Conservation (phyloP, 2,329 filamentous ascomycete genomes). For the Fusarium hainanense region DNA sequence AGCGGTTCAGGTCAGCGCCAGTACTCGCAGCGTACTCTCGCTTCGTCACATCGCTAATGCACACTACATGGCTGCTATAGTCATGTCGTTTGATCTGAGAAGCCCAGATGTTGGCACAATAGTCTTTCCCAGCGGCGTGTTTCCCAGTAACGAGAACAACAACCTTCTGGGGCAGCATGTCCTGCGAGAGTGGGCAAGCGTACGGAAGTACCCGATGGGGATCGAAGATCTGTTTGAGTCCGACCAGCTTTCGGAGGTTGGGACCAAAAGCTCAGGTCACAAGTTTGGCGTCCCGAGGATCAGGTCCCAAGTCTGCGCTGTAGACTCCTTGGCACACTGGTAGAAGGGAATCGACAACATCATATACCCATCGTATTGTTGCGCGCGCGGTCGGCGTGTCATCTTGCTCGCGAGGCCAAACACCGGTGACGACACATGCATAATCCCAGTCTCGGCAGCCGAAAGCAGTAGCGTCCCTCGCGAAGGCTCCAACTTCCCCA, state of each 20-base stretch:
- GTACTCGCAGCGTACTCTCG: constrained; percentile 63
- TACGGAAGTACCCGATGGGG: constrained; percentile 64
- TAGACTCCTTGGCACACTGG: constrained; percentile 65
- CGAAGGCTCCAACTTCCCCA: constrained; percentile 59
- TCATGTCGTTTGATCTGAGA: constrained; percentile 50
- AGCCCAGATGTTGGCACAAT: constrained; percentile 65
- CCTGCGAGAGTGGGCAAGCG: constrained; percentile 63
- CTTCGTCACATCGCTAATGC: constrained; percentile 59
- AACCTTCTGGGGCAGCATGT: constrained; percentile 54
- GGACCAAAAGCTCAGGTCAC: constrained; percentile 67
- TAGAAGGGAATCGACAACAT: constrained; percentile 59
- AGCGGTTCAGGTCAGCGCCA: constrained; percentile 58
- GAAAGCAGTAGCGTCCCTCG: constrained; percentile 64
- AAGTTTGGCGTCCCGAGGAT: constrained; percentile 65
- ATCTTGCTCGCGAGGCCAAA: constrained; percentile 68
- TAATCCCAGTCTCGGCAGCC: constrained; percentile 73
- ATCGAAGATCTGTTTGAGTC: constrained; percentile 63
- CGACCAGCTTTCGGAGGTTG: constrained; percentile 61
- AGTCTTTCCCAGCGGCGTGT: constrained; percentile 69
- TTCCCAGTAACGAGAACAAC: constrained; percentile 69
- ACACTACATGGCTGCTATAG: constrained; percentile 49
- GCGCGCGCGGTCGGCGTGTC: constrained; percentile 53
- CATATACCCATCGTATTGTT: constrained; percentile 67
- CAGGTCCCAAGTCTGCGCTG: constrained; percentile 70
- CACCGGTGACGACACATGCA: constrained; percentile 71